phyloP scores from a whole-genome alignment of 1,139 yeast genomes.

The Citeromyces hawaiiensis region DNA sequence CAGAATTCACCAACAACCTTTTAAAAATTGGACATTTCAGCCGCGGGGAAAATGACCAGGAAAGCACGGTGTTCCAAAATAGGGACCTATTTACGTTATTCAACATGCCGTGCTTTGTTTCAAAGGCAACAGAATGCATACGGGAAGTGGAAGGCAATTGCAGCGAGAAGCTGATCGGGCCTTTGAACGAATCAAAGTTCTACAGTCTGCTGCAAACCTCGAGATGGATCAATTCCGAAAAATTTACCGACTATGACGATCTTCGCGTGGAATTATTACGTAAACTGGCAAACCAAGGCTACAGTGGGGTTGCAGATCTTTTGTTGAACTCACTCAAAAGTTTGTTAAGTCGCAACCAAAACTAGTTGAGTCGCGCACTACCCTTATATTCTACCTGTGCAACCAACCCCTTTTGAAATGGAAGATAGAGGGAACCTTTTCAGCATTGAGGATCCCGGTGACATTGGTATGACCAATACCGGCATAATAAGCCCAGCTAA shows the following conservation, averaged over 20 bases:
- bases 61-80: neutral
- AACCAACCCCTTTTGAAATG: too few species aligned
- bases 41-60: slow-evolving; percentile 5
- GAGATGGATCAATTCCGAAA: neutral
- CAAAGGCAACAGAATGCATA: slow-evolving; percentile 27
- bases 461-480: neutral
- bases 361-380: neutral
- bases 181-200: slow-evolving; percentile 19
- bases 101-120: slow-evolving; percentile 41
- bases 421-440: neutral
- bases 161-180: slow-evolving; percentile 29
- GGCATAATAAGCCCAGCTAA: neutral
- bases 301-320: slow-evolving; percentile 25
- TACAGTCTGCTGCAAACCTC: slow-evolving; percentile 3
- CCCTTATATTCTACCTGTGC: neutral
- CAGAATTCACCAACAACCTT: slow-evolving; percentile 22
- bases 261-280: slow-evolving; percentile 22
- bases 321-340: slow-evolving; percentile 28
- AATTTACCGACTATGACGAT: slow-evolving; percentile 18
- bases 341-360: slow-evolving; percentile 14
- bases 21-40: slow-evolving; percentile 18
- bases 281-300: slow-evolving; percentile 23
- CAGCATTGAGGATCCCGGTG: neutral
- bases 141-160: slow-evolving; percentile 26
- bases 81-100: slow-evolving; percentile 25